phyloP scores from a whole-genome alignment of 2,329 filamentous ascomycete genomes.

The Chaetomiaceae sp. region DNA sequence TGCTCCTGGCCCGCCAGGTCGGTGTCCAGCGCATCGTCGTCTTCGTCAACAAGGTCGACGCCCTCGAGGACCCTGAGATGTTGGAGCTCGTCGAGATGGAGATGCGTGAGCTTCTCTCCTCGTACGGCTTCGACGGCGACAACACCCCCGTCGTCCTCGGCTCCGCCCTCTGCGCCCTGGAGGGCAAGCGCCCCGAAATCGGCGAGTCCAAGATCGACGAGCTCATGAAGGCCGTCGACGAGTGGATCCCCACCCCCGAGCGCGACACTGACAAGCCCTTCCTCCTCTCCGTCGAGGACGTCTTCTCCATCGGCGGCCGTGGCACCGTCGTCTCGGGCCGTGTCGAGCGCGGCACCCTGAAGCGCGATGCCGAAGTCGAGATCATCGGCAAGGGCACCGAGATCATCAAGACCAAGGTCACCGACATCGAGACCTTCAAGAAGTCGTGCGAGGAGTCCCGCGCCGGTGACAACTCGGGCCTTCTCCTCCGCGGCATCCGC shows the following conservation, averaged over 20 bases:
- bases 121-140: slow-evolving; percentile 96
- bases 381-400: slow-evolving; percentile 79
- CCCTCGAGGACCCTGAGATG: slow-evolving; percentile 97
- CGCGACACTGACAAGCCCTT: slow-evolving; percentile 97
- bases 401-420: slow-evolving; percentile 97
- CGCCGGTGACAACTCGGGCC: slow-evolving; percentile 96
- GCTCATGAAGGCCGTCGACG: slow-evolving; percentile 82
- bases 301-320: slow-evolving; percentile 86
- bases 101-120: slow-evolving; percentile 92
- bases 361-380: slow-evolving; percentile 93
- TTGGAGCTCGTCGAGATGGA: slow-evolving; percentile 99
- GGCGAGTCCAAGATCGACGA: slow-evolving; percentile 85
- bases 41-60: slow-evolving; percentile 99
- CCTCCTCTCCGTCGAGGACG: slow-evolving; percentile 96
- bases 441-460: slow-evolving; percentile 97
- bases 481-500: slow-evolving; percentile 91
- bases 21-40: slow-evolving; percentile 98
- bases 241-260: slow-evolving; percentile 92
- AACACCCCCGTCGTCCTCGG: slow-evolving; percentile 97
- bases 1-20: slow-evolving; percentile 95
- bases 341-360: slow-evolving; percentile 91
- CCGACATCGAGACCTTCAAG: slow-evolving; percentile 99
- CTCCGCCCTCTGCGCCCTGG: slow-evolving; percentile 90
- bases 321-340: slow-evolving; percentile 95
- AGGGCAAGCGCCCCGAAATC: slow-evolving; percentile 81